Base-by-base conservation (phyloP, 768 basidiomycete genomes). In the Lentinula detonsa region DNA sequence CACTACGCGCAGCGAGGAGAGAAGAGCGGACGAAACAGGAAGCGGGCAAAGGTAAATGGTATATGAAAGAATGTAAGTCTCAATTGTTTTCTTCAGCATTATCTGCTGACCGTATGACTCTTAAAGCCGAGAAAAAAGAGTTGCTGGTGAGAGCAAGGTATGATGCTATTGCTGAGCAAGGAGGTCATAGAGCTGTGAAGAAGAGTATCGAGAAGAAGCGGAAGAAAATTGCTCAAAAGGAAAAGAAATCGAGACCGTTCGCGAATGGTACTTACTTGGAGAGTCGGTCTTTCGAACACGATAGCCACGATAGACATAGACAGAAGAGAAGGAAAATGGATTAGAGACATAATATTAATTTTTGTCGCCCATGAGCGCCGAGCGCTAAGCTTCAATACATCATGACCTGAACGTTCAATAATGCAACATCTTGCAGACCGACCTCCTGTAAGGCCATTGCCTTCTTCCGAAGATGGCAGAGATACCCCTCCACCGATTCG, bases 121-220 rank as follows among this genome's bases (percentile, higher is more conserved):
- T 58, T 63, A 54, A 71, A 95, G 93, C 84, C 54, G 91, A 92
- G 66, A 86, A 92, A 78, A 90, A 86, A 66, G 81, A 87, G 59
- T 65, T 94, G 31, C 67, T 96, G 0, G 73, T 85, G 60, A 84
- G 86, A 58, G 90, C 93, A 15, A 82, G 87, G 61, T 92, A 90
- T 70, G 88, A 94, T 28, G 88, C 88, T 6, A 78, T 95, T 46
- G 87, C 89, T 4, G 80, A 81, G 16, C 76, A 82, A 60, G 94
- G 93, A 4, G 94, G 95, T 7, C 85, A 84, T 64, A 74, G 79
- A 3, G 92, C 93, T 0, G 90, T 95, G 57, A 91, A 89, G 70
- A 94, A 89, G 73, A 91, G 85, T 5, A 85, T 96, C 33, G 91
- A 91, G 66, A 95, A 91, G 81, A 94, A 86, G 72, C 86, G 91